Evolutionary conservation across 2,329 filamentous ascomycete species (phyloP).

Genomic region (Aspergillus sp.): DNA sequence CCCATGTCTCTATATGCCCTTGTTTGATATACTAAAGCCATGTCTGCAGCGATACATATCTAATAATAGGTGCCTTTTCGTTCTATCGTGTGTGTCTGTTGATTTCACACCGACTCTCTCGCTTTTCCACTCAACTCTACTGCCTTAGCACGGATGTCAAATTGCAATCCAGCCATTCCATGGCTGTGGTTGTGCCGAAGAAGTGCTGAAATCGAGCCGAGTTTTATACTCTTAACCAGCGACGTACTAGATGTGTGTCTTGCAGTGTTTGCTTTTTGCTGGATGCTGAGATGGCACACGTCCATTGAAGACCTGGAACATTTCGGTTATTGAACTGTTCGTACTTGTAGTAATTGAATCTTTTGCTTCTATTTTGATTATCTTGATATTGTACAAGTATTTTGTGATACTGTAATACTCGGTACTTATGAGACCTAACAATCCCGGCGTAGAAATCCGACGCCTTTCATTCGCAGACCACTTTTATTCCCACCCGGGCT

Average conservation of each 20-base stretch:
- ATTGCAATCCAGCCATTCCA: constrained; percentile 78
- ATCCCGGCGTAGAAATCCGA: too few relatives aligned
- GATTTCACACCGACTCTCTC: not conserved
- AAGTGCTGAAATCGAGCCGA: constrained; percentile 75
- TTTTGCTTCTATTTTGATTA: too few relatives aligned
- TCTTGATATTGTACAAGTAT: too few relatives aligned
- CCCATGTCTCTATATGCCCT: constrained; percentile 16
- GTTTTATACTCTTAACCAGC: constrained; percentile 20
- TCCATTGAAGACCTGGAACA: constrained; percentile 41
- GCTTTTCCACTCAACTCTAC: not conserved
- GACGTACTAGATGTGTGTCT: constrained; percentile 40
- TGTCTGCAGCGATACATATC: constrained; percentile 19
- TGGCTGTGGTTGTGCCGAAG: constrained; percentile 98
- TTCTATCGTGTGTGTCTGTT: constrained; percentile 4
- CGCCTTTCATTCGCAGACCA: too few relatives aligned
- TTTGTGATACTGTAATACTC: too few relatives aligned
- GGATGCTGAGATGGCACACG: constrained; percentile 29
- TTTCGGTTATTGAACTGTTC: constrained; percentile 3
- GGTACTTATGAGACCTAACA: too few relatives aligned
- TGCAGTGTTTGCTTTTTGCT: constrained; percentile 13
- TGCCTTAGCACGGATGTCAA: constrained; percentile 91
- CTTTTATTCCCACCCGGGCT: too few relatives aligned
- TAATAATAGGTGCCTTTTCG: not conserved
- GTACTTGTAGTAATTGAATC: not conserved
- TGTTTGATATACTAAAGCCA: constrained; percentile 7